Evolutionary conservation across 1,284 basidiomycete genomes (phyloP), one percentile per base, ranked within the genome.

Genomic region (Porodaedalea pini): DNA sequence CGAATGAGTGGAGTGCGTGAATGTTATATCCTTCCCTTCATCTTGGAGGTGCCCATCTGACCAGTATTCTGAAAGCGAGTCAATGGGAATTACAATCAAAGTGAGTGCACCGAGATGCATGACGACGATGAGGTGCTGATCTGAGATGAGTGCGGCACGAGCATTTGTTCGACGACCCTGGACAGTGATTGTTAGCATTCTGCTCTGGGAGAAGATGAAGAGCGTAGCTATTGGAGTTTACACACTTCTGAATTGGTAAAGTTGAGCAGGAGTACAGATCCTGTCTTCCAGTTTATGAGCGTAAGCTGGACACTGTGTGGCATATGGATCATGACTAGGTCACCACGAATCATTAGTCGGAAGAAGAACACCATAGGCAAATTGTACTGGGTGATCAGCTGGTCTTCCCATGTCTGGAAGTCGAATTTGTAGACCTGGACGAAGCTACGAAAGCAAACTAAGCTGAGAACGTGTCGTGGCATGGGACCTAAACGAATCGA

Each of bases 271-370:
- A 37, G 49, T 10, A 27, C 23, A 13, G 11, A n/a, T 5, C 49
- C 37, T 21, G 49, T 51, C 37, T 8, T 51, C 49, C 49, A 51
- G 37, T 51, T 51, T 17, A 36, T 8, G 10, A 51, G 37, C 10
- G 37, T 51, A n/a, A 51, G 7, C n/a, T 51, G 49, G 21, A 51
- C 32, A 27, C 49, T 51, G 23, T 51, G 49, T 15, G 49, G 49
- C 49, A 51, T 37, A 40, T 51, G 49, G 23, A 51, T 40, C 49
- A 51, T 51, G 49, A 51, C 49, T n/a, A 51, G n/a, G 32, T 51
- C 49, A 19, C 19, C 31, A 19, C 49, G 49, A 36, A 51, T 51
- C 49, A 51, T 51, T 27, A 51, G 23, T 19, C 49, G 49, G 37
- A 51, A 51, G 32, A 51, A 23, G 19, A 51, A 51, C 17, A 51